Percentiles rank a stretch among this genome's conserved stretches.
Conservation (phyloP, 1,139 yeast species). For the Insectozyma bohioensis region DNA sequence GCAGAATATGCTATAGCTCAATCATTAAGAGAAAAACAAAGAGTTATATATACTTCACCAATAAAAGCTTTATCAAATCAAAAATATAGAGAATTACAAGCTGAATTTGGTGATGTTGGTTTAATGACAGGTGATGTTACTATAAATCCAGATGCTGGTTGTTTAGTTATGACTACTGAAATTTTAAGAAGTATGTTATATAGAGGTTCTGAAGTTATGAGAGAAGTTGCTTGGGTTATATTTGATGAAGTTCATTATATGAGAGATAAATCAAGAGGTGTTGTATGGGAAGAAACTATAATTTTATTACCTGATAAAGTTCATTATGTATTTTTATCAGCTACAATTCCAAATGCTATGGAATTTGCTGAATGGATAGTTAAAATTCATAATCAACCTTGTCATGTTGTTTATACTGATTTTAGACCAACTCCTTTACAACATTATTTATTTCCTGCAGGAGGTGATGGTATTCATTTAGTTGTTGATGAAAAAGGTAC, state of each 20-base stretch:
- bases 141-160: constrained; percentile 94
- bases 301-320: constrained; percentile 95
- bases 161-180: constrained; percentile 97
- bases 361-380: constrained; percentile 99
- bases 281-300: constrained; percentile 99
- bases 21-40: constrained; percentile 83
- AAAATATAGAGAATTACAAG: constrained; percentile 88
- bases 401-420: constrained; percentile 98
- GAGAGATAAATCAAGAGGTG: constrained; percentile 96
- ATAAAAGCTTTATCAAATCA: constrained; percentile 96
- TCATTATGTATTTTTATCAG: constrained; percentile 81
- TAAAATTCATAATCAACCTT: constrained; percentile 90
- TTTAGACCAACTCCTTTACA: constrained; percentile 98
- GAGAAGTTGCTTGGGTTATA: constrained; percentile 96
- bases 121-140: constrained; percentile 98
- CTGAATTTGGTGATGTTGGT: constrained; percentile 95
- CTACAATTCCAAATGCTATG: constrained; percentile 97
- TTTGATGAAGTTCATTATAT: constrained; percentile 97
- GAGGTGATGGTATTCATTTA: constrained; percentile 94
- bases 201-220: constrained; percentile 90
- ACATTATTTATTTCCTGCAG: constrained; percentile 95
- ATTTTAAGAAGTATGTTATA: constrained; percentile 90
- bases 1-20: constrained; percentile 99
- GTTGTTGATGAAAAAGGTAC: constrained; percentile 97
- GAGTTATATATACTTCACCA: constrained; percentile 96